Conservation (phyloP, 371 early-diverging fungal species). For the Cokeromyces recurvatus region DNA sequence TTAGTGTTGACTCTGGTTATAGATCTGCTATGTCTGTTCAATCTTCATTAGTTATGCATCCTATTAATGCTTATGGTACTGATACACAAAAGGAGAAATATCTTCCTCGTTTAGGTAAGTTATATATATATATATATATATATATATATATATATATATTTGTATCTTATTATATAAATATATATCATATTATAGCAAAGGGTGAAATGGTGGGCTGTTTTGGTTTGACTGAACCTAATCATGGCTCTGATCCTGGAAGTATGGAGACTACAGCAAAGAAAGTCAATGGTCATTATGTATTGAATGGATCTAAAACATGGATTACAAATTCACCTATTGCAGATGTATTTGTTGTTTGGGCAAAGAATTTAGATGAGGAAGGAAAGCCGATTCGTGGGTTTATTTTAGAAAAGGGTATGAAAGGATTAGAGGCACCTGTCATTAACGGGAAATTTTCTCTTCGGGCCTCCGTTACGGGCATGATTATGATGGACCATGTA, state of each 20-base stretch:
- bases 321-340: slow-evolving; percentile 98
- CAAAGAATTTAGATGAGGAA: slow-evolving; percentile 78
- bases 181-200: slow-evolving; percentile 56
- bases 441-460: slow-evolving; percentile 96
- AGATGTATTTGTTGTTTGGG: slow-evolving; percentile 98
- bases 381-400: slow-evolving; percentile 92
- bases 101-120: slow-evolving; percentile 80
- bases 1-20: slow-evolving; percentile 92
- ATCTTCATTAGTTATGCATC: slow-evolving; percentile 96
- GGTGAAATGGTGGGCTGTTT: slow-evolving; percentile 92
- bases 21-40: slow-evolving; percentile 98
- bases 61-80: slow-evolving; percentile 93
- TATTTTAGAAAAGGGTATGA: slow-evolving; percentile 87
- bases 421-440: slow-evolving; percentile 82
- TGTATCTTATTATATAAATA: not conserved
- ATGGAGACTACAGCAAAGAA: slow-evolving; percentile 92
- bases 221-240: slow-evolving; percentile 97
- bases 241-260: slow-evolving; percentile 92
- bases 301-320: slow-evolving; percentile 96
- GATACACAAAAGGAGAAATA: slow-evolving; percentile 89
- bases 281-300: slow-evolving; percentile 71
- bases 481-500: slow-evolving; percentile 99
- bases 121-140: too few species aligned
- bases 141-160: too few species aligned
- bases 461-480: slow-evolving; percentile 93